A percentile compares a stretch with the other conserved stretches of the same genome.
Evolutionary conservation across 2,329 filamentous ascomycete species (phyloP).

Genomic region (Colletotrichum graminicola): DNA sequence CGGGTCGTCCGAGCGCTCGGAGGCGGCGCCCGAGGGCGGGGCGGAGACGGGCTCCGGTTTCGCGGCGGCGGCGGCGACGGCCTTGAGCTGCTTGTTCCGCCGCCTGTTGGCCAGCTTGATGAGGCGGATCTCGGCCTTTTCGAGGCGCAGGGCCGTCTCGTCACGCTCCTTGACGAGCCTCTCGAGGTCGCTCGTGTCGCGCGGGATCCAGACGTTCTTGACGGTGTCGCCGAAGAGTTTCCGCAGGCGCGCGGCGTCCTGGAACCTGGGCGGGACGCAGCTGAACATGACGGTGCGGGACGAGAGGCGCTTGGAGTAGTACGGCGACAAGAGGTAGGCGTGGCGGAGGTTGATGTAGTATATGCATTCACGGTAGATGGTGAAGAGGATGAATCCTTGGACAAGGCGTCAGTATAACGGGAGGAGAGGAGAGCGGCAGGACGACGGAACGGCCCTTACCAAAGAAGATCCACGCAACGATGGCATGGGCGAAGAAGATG

Average conservation of each 20-base stretch:
- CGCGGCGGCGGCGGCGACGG: background rate
- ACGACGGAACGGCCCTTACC: slow-evolving; percentile 45
- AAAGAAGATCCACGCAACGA: slow-evolving; percentile 86
- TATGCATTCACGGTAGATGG: slow-evolving; percentile 89
- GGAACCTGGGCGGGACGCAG: slow-evolving; percentile 82
- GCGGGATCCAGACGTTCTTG: slow-evolving; percentile 86
- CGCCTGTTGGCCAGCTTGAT: slow-evolving; percentile 76
- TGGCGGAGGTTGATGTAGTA: slow-evolving; percentile 96
- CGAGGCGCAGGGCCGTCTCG: slow-evolving; percentile 80
- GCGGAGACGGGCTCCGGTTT: slow-evolving; percentile 46
- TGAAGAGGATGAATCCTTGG: slow-evolving; percentile 83
- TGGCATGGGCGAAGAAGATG: slow-evolving; percentile 83
- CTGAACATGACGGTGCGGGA: slow-evolving; percentile 95
- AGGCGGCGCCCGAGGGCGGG: slow-evolving; percentile 8
- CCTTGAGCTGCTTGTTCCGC: slow-evolving; percentile 42
- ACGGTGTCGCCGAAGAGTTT: slow-evolving; percentile 84
- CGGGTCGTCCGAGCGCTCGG: slow-evolving; percentile 42
- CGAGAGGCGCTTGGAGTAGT: slow-evolving; percentile 86
- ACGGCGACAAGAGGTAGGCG: slow-evolving; percentile 88
- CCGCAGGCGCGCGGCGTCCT: slow-evolving; percentile 78
- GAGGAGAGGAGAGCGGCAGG: background rate
- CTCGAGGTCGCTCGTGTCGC: slow-evolving; percentile 79
- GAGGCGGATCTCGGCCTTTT: slow-evolving; percentile 84
- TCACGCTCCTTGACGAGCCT: slow-evolving; percentile 83
- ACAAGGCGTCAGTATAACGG: background rate